Percentiles rank a stretch among this genome's conserved stretches.
phyloP scores from a whole-genome alignment of 2,329 filamentous ascomycete genomes.

The Arthrobotrys musiformis region DNA sequence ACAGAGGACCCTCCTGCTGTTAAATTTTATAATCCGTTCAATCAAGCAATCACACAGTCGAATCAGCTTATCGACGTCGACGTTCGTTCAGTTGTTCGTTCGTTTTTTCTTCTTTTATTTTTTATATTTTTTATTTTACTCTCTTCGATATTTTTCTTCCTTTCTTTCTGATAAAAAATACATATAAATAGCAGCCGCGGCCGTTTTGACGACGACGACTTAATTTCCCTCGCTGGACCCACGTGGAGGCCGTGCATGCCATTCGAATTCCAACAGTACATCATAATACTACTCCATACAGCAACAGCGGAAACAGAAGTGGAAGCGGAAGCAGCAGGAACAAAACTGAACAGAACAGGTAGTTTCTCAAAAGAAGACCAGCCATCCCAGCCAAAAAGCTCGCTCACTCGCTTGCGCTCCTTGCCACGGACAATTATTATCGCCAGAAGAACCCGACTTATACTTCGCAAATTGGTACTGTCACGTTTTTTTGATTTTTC shows the following conservation, averaged over 20 bases:
- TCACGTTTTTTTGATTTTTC: no score
- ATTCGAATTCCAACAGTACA: constrained; percentile 4
- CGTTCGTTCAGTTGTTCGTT: constrained; percentile 13
- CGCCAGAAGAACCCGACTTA: constrained; percentile 1
- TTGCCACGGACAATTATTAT: constrained; percentile 6
- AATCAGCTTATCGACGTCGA: constrained; percentile 22
- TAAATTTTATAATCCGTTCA: background rate
- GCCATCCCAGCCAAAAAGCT: constrained; percentile 44
- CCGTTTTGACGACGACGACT: constrained; percentile 3
- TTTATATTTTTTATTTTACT: background rate
- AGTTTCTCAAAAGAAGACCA: constrained; percentile 38
- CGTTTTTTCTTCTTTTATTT: background rate
- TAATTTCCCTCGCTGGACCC: constrained; percentile 31
- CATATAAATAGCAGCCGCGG: background rate
- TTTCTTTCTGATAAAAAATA: background rate
- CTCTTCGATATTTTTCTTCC: background rate
- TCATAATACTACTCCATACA: background rate
- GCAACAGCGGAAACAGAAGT: background rate
- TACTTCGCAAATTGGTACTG: constrained; percentile 18
- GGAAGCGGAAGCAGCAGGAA: background rate
- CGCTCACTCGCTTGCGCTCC: constrained; percentile 25
- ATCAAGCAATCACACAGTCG: background rate
- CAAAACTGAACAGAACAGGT: background rate
- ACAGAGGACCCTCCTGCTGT: background rate
- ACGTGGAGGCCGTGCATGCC: constrained; percentile 31